Conservation (phyloP, 768 basidiomycete genomes). For the Leucosporidium yakuticum region DNA sequence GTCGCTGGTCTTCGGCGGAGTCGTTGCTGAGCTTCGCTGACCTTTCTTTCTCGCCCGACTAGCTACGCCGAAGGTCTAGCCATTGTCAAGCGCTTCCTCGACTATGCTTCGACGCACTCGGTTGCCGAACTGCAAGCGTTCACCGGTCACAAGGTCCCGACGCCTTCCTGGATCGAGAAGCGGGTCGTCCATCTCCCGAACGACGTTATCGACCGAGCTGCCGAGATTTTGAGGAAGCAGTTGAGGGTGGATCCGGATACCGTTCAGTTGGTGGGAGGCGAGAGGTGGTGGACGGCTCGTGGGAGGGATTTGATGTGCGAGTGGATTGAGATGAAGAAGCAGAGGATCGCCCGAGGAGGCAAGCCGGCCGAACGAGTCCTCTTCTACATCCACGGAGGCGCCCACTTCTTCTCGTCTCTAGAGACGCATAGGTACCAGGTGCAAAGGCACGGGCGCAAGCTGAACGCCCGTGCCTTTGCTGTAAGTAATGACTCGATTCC, state of each 20-base stretch:
- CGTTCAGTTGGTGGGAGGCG: conserved; percentile 42
- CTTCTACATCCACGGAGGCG: conserved; percentile 46
- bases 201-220: conserved; percentile 38
- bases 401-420: conserved; percentile 45
- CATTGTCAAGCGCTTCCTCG: conserved; percentile 43
- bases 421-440: conserved; percentile 46
- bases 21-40: too few relatives aligned
- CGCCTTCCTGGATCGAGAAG: conserved; percentile 42
- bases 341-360: conserved; percentile 36
- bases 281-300: conserved; percentile 43
- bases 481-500: neutral
- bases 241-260: conserved; percentile 39
- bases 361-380: conserved; percentile 39
- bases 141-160: conserved; percentile 36
- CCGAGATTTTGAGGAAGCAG: conserved; percentile 40
- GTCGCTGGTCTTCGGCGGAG: conserved; percentile 38
- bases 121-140: conserved; percentile 44
- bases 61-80: conserved; percentile 42
- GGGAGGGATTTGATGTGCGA: conserved; percentile 43
- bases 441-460: conserved; percentile 44
- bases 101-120: conserved; percentile 42
- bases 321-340: conserved; percentile 47
- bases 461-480: conserved; percentile 43
- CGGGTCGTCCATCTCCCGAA: conserved; percentile 40
- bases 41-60: too few relatives aligned